These are phyloP conservation scores for Talaromyces proteolyticus DNA, from an alignment of 495 filamentous ascomycete genomes.

Conservation along the genomic window DNA sequence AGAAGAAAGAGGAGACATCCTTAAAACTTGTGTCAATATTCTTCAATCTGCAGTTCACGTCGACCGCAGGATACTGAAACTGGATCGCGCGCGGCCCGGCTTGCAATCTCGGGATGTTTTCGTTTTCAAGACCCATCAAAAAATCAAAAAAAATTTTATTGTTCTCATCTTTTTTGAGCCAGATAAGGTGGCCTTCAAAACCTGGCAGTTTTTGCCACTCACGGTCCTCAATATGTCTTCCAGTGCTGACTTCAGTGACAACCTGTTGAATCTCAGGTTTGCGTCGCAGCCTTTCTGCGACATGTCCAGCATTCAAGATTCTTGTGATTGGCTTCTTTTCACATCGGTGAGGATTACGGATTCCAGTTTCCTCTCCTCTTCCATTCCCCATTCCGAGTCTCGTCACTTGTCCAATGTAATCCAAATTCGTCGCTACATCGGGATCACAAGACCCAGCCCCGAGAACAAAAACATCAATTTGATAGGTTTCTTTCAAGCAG, in stretches of 20 bases:
- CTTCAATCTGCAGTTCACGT: no score
- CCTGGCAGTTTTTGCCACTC: not conserved
- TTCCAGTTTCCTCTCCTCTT: not conserved
- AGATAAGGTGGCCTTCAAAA: not conserved
- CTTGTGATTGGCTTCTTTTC: not conserved
- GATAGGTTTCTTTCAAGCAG: slow-evolving; percentile 7
- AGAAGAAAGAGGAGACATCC: no score
- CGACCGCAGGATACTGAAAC: no score
- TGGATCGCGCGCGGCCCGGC: no score
- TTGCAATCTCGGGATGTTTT: no score
- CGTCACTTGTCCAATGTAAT: slow-evolving; percentile 8
- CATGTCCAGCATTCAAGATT: not conserved
- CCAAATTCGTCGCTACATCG: slow-evolving; percentile 2
- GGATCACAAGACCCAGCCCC: not conserved
- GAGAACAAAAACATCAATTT: slow-evolving; percentile 11
- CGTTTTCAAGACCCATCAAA: no score
- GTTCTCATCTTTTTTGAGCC: not conserved
- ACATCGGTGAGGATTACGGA: not conserved
- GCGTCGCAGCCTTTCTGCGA: not conserved
- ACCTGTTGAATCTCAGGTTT: not conserved
- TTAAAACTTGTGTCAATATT: no score
- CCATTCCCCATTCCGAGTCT: slow-evolving; percentile 9
- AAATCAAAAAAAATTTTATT: no score
- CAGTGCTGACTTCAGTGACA: not conserved
- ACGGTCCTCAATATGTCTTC: not conserved